These are phyloP conservation scores for Fusarium sp. DNA, from an alignment of 2,329 filamentous ascomycete species.

Conservation along the genomic window DNA sequence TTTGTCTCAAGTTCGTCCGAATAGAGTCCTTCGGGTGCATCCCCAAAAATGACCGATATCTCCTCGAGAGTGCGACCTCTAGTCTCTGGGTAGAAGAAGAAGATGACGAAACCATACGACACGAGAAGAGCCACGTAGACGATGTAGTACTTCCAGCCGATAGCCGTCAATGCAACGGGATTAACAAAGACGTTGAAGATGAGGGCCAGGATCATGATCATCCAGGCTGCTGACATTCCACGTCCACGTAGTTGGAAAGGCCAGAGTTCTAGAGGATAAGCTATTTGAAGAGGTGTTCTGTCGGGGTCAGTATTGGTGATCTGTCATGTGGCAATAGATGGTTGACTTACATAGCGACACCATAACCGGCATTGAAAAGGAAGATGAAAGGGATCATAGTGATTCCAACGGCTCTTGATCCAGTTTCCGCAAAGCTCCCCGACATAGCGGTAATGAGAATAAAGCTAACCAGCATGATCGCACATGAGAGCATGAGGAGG, in stretches of 20 bases:
- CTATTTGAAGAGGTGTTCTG: conserved; percentile 22
- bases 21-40: conserved; percentile 21
- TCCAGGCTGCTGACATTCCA: conserved; percentile 23
- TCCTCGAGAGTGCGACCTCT: conserved; percentile 19
- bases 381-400: conserved; percentile 28
- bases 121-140: conserved; percentile 21
- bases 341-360: conserved; percentile 11
- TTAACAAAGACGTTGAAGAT: conserved; percentile 30
- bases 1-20: conserved; percentile 12
- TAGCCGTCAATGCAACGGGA: conserved; percentile 5
- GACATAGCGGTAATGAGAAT: conserved; percentile 22
- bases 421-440: conserved; percentile 11
- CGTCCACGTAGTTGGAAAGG: conserved; percentile 26
- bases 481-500: conserved; percentile 20
- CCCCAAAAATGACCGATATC: conserved; percentile 19
- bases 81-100: conserved; percentile 24
- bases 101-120: conserved; percentile 17
- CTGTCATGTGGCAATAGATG: rapidly evolving
- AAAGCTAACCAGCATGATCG: conserved; percentile 21
- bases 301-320: not conserved
- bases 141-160: conserved; percentile 27
- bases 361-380: conserved; percentile 23
- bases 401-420: conserved; percentile 21
- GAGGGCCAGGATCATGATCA: conserved; percentile 21
- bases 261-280: conserved; percentile 24